Conservation (phyloP, 257 asterid species). For the Solanum sejunctum region DNA sequence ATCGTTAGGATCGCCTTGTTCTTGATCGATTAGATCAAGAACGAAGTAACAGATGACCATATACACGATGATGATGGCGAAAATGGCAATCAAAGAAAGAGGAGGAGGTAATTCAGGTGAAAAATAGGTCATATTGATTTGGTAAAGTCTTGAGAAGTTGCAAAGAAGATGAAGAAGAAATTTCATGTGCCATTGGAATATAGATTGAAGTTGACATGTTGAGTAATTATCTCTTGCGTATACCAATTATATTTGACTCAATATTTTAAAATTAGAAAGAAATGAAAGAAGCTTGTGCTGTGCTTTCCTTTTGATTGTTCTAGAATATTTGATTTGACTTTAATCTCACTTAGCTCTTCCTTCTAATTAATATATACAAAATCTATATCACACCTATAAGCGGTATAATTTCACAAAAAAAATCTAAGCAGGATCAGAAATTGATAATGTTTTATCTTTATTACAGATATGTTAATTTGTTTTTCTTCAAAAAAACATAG, state of each 20-base stretch:
- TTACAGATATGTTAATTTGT: not conserved
- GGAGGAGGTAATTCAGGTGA: conserved; percentile 33
- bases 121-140: conserved; percentile 6
- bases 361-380: not conserved
- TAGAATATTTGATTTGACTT: not conserved
- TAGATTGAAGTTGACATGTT: not conserved
- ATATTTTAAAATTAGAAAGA: not conserved
- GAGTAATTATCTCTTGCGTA: not conserved
- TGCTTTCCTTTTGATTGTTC: not conserved
- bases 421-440: too few species aligned
- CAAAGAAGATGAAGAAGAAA: not conserved
- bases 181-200: not conserved
- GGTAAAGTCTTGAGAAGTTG: not conserved
- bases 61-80: conserved; percentile 26
- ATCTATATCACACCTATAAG: too few species aligned
- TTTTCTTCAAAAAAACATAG: not conserved
- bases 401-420: too few species aligned
- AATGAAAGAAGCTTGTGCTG: not conserved
- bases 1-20: not conserved
- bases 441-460: too few species aligned
- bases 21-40: conserved; percentile 27
- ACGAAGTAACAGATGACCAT: conserved; percentile 29
- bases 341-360: not conserved
- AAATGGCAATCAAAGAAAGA: conserved; percentile 30
- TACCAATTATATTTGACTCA: not conserved